Base-by-base conservation (phyloP, 495 filamentous ascomycete species). In the Aspergillus steynii region DNA sequence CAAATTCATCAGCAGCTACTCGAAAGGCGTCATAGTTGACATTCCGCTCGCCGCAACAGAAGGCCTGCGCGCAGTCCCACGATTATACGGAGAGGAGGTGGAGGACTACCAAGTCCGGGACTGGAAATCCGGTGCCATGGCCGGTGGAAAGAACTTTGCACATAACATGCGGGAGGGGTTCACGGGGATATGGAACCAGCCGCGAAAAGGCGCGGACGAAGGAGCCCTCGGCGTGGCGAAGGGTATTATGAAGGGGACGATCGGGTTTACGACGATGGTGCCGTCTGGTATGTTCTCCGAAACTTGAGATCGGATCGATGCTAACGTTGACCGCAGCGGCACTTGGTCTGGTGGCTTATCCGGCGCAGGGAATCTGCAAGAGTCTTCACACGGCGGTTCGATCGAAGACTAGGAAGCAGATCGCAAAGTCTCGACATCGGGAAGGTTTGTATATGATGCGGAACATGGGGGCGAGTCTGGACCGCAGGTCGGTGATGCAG, bases 61-160 rank as follows among this genome's bases (percentile, higher is more conserved):
- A 66, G 92, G 92, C 1, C 89, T 94, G 60, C 90, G 94, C 69
- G 93, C 93, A 63, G 89, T 91, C 0, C 92, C 92, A 1, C 83
- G 90, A 0, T 77, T 96, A 1, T 91, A 92, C 64, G 90, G 90
- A 5, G 87, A 86, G 61, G 76, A 78, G 56, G 82, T 80, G 29
- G 66, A 64, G 28, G 65, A 74, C 29, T 66, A 76, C 27, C 56
- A 68, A 3, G 68, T 81, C 12, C 59, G 56, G 1, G 78, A 77
- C 48, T 79, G 71, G 69, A 74, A 72, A 55, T 70, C 69, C 6
- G 78, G 78, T 3, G 64, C 68, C 6, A 34, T 62, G 4, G 72
- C 71, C 1, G 78, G 67, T 3, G 61, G 68, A 3, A 79, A 83
- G 63, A 90, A 88, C 62, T 88, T 96, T 51, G 71, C 76, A 0